Evolutionary conservation across 495 filamentous ascomycete species (phyloP).

Genomic region (Tuber microsphaerosporum): DNA sequence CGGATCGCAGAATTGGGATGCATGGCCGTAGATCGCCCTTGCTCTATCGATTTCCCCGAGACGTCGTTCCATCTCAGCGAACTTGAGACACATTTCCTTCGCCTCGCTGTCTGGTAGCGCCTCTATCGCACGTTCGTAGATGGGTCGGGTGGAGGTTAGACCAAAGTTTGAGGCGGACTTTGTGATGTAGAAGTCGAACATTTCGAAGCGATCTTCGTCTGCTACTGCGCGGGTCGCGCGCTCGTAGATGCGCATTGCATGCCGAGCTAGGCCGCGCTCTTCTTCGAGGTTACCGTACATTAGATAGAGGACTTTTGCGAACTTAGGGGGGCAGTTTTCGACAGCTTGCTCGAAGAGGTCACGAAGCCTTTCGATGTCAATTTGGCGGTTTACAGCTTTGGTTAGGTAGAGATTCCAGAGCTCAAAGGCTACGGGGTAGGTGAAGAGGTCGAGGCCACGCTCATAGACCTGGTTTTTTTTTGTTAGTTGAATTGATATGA

Average conservation of each 20-base stretch:
- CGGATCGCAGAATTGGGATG: constrained; percentile 94
- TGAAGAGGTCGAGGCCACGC: constrained; percentile 91
- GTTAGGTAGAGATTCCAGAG: constrained; percentile 98
- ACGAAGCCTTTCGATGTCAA: constrained; percentile 85
- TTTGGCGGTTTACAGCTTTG: constrained; percentile 91
- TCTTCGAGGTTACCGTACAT: constrained; percentile 99
- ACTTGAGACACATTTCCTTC: constrained; percentile 96
- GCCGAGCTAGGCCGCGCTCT: constrained; percentile 87
- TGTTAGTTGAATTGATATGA: not conserved
- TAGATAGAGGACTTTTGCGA: constrained; percentile 88
- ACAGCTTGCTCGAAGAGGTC: constrained; percentile 97
- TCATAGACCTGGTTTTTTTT: constrained; percentile 62
- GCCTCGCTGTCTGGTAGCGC: constrained; percentile 90
- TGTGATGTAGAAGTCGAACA: constrained; percentile 99
- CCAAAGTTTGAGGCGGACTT: constrained; percentile 98
- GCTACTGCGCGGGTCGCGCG: constrained; percentile 91
- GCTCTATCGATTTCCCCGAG: constrained; percentile 96
- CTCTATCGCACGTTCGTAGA: constrained; percentile 92
- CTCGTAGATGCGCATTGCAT: constrained; percentile 99
- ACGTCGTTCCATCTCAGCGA: constrained; percentile 95
- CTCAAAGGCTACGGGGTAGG: constrained; percentile 95
- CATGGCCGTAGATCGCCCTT: constrained; percentile 90
- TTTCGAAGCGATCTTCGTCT: constrained; percentile 88
- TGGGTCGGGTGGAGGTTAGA: constrained; percentile 85
- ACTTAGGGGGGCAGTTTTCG: constrained; percentile 88